A percentile compares a stretch with the other conserved stretches of the same genome.
phyloP scores from a whole-genome alignment of 2,329 filamentous ascomycete genomes.

The Westerdykella aurantiaca region DNA sequence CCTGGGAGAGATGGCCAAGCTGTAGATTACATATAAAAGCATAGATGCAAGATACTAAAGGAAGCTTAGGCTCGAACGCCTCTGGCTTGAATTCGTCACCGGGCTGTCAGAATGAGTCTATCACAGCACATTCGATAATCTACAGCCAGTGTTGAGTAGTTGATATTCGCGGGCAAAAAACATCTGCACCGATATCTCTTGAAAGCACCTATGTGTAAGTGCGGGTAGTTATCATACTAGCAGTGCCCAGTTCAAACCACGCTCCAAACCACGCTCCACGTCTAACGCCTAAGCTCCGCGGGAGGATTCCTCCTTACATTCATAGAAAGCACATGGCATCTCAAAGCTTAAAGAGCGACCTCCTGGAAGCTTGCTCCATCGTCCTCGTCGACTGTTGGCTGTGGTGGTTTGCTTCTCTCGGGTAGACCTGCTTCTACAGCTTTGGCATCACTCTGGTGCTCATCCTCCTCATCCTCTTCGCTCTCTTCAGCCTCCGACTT shows the following conservation, averaged over 20 bases:
- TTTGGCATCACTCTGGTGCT: conserved; percentile 17
- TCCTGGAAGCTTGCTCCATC: conserved; percentile 33
- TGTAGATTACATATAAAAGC: conserved; percentile 11
- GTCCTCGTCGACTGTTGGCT: conserved; percentile 23
- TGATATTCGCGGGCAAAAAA: no score
- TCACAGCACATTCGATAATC: no score
- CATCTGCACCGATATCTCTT: no score
- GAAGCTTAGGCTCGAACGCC: background rate
- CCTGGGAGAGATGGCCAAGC: conserved; percentile 19
- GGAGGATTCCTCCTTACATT: background rate
- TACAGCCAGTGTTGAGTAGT: no score
- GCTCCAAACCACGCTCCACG: background rate
- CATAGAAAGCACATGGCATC: background rate
- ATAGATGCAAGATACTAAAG: background rate
- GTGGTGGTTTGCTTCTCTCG: conserved; percentile 20
- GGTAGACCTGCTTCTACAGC: conserved; percentile 25
- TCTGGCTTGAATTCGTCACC: no score
- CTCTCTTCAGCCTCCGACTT: conserved; percentile 9
- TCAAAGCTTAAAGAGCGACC: conserved; percentile 17
- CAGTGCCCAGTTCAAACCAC: background rate
- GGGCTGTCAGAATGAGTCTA: no score
- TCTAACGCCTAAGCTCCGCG: background rate
- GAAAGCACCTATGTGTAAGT: no score
- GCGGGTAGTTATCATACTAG: no score
- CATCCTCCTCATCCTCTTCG: conserved; percentile 13